These are phyloP conservation scores for Begonia masoniana DNA, from an alignment of 306 rosid species.

Conservation along the genomic window DNA sequence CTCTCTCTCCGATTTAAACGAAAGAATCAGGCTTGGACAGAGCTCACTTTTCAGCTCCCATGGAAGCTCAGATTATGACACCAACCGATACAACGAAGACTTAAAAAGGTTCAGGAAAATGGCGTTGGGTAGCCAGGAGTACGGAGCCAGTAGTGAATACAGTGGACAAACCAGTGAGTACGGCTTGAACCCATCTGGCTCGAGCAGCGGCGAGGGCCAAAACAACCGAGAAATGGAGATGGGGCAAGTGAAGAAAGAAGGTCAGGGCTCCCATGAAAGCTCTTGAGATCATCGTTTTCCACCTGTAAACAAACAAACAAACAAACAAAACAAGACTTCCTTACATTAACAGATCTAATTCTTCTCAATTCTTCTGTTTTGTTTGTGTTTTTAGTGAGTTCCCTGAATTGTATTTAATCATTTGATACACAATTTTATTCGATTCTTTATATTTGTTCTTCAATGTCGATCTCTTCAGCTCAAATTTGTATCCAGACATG, in stretches of 20 bases:
- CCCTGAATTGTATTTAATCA: too few species aligned
- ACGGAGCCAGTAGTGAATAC: constrained; percentile 75
- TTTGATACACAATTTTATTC: too few species aligned
- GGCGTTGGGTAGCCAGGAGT: constrained; percentile 81
- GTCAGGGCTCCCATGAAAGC: too few species aligned
- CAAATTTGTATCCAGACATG: too few species aligned
- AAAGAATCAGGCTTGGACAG: constrained; percentile 70
- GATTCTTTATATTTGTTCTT: too few species aligned
- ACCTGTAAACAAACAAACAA: too few species aligned
- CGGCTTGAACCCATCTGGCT: constrained; percentile 73
- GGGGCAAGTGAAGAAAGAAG: constrained; percentile 11
- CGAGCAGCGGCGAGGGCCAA: constrained; percentile 68
- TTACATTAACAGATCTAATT: too few species aligned
- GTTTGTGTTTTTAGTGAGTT: too few species aligned
- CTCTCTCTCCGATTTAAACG: constrained; percentile 76
- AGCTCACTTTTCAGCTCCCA: constrained; percentile 40
- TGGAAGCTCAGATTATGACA: constrained; percentile 87
- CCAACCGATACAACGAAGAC: constrained; percentile 80
- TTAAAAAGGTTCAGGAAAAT: constrained; percentile 73
- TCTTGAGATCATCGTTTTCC: too few species aligned
- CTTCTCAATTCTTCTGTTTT: too few species aligned
- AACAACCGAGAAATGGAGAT: constrained; percentile 70
- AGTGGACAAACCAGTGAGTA: constrained; percentile 76
- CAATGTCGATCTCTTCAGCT: too few species aligned
- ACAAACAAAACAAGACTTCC: too few species aligned